Percentiles rank a stretch among this genome's conserved stretches.
Conservation (phyloP, 805 yeast species). For the Saccharomycopsis sp. region DNA sequence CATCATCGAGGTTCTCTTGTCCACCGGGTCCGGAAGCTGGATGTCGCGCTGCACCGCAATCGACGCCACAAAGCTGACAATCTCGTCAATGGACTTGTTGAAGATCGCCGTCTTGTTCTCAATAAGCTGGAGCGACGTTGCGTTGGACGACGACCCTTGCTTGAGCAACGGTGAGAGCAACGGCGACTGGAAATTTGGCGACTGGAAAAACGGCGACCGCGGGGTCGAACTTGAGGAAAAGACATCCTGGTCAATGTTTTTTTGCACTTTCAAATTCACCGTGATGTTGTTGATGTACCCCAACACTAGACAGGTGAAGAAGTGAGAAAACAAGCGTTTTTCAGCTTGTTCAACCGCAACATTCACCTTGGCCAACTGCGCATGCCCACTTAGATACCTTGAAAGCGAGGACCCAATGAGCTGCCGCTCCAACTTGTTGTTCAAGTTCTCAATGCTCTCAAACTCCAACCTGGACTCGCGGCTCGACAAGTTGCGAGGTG, state of each 20-base stretch:
- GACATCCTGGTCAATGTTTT: constrained; percentile 12
- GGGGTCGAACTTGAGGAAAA: constrained; percentile 15
- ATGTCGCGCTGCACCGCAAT: constrained; percentile 19
- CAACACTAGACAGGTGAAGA: constrained; percentile 19
- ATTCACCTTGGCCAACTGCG: constrained; percentile 6
- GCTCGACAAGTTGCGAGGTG: too few species aligned
- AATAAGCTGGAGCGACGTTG: constrained; percentile 11
- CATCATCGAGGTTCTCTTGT: constrained; percentile 13
- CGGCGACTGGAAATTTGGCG: constrained; percentile 9
- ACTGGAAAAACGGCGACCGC: constrained; percentile 6
- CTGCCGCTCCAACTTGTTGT: constrained; percentile 18
- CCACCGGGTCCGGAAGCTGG: constrained; percentile 16
- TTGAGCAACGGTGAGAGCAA: constrained; percentile 1
- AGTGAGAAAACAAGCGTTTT: constrained; percentile 16
- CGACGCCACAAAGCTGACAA: constrained; percentile 18
- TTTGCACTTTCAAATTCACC: constrained; percentile 19
- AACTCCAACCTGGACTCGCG: constrained; percentile 16
- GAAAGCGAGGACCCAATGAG: constrained; percentile 12
- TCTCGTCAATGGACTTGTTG: constrained; percentile 19
- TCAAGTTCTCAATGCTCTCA: constrained; percentile 15
- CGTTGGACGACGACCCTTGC: neutral
- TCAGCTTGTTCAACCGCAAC: constrained; percentile 8
- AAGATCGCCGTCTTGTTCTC: constrained; percentile 18
- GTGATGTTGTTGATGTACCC: constrained; percentile 21
- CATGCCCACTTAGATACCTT: constrained; percentile 8